These are phyloP conservation scores for Trichomonas vaginalis DNA, from an alignment of 208 protist genomes.

Conservation along the genomic window DNA sequence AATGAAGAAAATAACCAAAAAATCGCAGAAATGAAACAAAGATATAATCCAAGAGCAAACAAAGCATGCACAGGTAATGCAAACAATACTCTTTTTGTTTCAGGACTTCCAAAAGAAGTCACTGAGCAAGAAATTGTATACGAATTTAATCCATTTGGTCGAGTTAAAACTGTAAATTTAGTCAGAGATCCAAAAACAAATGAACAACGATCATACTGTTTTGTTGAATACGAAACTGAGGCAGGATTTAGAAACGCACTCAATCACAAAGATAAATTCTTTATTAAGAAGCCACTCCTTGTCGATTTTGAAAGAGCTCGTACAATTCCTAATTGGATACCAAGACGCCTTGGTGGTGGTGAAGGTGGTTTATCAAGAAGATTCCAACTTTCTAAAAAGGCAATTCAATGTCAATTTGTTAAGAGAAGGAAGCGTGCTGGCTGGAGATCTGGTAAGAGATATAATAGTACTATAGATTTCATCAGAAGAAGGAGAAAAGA, in stretches of 20 bases:
- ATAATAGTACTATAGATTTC: background rate
- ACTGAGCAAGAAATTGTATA: background rate
- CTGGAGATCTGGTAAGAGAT: background rate
- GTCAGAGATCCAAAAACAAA: background rate
- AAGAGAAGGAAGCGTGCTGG: background rate
- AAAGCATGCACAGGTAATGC: background rate
- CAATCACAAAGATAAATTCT: background rate
- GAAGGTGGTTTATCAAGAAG: background rate
- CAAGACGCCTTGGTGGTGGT: background rate
- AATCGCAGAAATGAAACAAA: background rate
- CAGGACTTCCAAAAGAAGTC: background rate
- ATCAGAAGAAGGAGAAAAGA: background rate
- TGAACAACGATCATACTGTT: background rate
- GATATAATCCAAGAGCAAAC: background rate
- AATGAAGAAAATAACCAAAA: background rate
- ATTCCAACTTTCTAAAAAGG: background rate
- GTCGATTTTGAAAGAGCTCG: background rate
- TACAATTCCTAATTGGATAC: background rate
- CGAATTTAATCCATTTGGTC: background rate
- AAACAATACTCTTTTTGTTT: background rate
- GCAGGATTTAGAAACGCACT: background rate
- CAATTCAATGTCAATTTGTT: background rate
- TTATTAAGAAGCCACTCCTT: background rate
- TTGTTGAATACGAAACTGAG: background rate
- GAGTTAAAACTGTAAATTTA: background rate